Base-by-base conservation (phyloP, 2,329 filamentous ascomycete genomes). In the Monosporascus sp. region DNA sequence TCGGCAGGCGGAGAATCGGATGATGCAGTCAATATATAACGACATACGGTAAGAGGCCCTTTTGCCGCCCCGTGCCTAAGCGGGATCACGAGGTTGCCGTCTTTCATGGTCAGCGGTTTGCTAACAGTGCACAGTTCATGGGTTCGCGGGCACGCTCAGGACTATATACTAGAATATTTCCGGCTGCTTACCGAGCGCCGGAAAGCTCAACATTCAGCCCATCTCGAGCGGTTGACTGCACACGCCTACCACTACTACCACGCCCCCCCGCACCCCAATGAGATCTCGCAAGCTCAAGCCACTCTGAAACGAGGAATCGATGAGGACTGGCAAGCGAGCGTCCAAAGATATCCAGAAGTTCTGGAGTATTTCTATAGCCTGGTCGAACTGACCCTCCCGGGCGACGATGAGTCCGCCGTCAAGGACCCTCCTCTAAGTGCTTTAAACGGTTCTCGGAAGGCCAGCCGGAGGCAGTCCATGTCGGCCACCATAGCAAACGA, bases 271-370 rank as follows among this genome's bases (percentile, higher is more conserved):
- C 80, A 86, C 56, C 83, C 81, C 26, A 77, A 72, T 58, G 80
- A 90, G 64, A 79, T 91, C 50, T 74, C 78, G 40, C 78, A 81
- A 53, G 87, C 86, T 24, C 81, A 90, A 63, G 77, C 77, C 17
- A 77, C 79, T 48, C 76, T 90, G 56, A 89, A 90, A 70, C 79
- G 82, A 49, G 87, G 87, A 56, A 87, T 91, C 63, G 87, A 91
- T 63, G 85, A 88, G 57, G 88, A 91, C 72, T 93, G 88, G 88
- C 81, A 86, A 63, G 78, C 81, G 31, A 87, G 85, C 48, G 88
- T 91, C 40, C 81, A 89, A 62, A 80, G 85, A 51, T 93, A 92
- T 62, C 89, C 88, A 5, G 87, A 91, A 66, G 85, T 92, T n/a
- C 75, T 93, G 51, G 86, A 91, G 69, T 91, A 92, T 70, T 92